phyloP scores from a whole-genome alignment of 2,329 filamentous ascomycete species.

The Conoideocrella luteorostrata region DNA sequence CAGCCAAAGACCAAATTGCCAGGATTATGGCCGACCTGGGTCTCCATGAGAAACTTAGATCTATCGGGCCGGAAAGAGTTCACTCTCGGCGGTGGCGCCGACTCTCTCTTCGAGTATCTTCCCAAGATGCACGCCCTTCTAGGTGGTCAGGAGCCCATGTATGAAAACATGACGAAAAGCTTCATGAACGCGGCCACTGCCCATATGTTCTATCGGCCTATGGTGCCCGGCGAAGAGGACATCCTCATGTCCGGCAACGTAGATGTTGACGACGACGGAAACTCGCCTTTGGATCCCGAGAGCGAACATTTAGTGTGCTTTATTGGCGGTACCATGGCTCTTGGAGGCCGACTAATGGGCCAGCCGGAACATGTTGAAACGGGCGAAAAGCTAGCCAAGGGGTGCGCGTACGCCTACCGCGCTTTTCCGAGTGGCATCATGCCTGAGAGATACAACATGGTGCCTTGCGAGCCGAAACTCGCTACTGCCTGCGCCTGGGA shows the following conservation, averaged over 20 bases:
- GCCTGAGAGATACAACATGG: constrained; percentile 42
- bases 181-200: constrained; percentile 50
- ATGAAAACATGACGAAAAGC: constrained; percentile 49
- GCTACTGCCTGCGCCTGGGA: constrained; percentile 28
- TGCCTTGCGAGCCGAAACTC: constrained; percentile 27
- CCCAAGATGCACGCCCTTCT: constrained; percentile 77
- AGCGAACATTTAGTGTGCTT: constrained; percentile 45
- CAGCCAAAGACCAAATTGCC: constrained; percentile 63
- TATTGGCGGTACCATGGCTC: constrained; percentile 43
- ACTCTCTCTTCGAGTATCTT: constrained; percentile 71
- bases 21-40: constrained; percentile 63
- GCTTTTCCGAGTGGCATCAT: constrained; percentile 43
- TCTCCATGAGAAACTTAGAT: constrained; percentile 51
- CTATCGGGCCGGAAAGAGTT: constrained; percentile 23
- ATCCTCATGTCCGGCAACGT: constrained; percentile 48
- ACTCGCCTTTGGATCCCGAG: constrained; percentile 21
- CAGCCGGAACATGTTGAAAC: constrained; percentile 34
- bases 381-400: constrained; percentile 39
- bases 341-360: constrained; percentile 39
- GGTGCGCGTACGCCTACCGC: constrained; percentile 46
- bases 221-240: constrained; percentile 44
- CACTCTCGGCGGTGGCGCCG: constrained; percentile 32
- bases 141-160: constrained; percentile 47
- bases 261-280: constrained; percentile 16
- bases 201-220: constrained; percentile 56